These are phyloP conservation scores for Ganoderma leucocontextum DNA, from an alignment of 1,284 basidiomycete species.

Conservation along the genomic window DNA sequence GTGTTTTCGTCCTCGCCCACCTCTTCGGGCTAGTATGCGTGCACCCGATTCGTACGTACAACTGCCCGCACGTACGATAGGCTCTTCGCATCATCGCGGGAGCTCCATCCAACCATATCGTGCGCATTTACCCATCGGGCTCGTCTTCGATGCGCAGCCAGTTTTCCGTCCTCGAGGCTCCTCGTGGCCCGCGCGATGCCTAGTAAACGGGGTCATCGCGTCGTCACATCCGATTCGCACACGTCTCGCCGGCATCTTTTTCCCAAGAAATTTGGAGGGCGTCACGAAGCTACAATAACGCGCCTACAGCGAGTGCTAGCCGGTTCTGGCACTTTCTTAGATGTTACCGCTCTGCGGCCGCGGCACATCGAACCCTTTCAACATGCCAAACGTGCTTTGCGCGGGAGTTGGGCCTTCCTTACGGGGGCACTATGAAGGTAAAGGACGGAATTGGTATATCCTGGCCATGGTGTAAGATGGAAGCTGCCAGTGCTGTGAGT, in stretches of 20 bases:
- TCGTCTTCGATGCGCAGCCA: neutral
- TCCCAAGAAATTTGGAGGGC: neutral
- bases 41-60: neutral
- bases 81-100: slow-evolving; percentile 5
- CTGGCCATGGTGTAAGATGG: neutral
- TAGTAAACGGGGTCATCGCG: neutral
- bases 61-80: neutral
- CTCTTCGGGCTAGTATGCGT: neutral
- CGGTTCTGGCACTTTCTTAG: neutral
- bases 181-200: neutral
- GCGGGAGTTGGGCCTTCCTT: slow-evolving; percentile 1
- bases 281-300: neutral
- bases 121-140: neutral
- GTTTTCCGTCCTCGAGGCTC: neutral
- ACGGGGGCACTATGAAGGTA: neutral
- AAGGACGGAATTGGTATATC: neutral
- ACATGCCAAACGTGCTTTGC: neutral
- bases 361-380: neutral
- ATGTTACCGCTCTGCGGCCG: neutral
- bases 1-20: neutral
- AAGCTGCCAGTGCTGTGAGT: neutral
- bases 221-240: neutral
- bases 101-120: neutral
- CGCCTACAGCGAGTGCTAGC: neutral
- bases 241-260: neutral